Conservation (phyloP, 2,329 filamentous ascomycete genomes). For the Aureobasidium namibiae region DNA sequence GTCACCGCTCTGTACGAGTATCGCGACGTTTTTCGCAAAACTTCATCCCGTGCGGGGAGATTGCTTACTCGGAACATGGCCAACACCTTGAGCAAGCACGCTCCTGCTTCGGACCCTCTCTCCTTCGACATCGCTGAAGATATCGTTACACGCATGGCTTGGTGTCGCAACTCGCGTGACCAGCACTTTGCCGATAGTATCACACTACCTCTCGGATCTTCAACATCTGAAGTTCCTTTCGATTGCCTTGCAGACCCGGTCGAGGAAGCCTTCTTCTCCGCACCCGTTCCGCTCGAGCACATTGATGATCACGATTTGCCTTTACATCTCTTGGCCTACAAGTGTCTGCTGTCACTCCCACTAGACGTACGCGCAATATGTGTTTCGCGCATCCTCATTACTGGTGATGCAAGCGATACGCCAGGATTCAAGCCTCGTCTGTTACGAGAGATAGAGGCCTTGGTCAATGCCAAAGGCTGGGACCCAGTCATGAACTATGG, state of each 20-base stretch:
- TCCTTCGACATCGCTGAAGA: conserved; percentile 76
- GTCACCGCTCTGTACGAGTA: conserved; percentile 87
- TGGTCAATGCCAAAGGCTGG: conserved; percentile 68
- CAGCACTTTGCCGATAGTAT: conserved; percentile 31
- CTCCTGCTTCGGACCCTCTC: conserved; percentile 22
- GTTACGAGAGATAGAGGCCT: conserved; percentile 60
- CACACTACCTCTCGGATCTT: conserved; percentile 30
- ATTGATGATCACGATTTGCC: conserved; percentile 85
- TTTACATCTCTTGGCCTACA: conserved; percentile 67
- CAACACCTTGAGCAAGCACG: conserved; percentile 45
- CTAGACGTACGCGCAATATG: conserved; percentile 76
- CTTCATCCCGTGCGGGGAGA: conserved; percentile 68
- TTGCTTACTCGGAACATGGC: conserved; percentile 51
- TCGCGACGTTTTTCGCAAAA: conserved; percentile 63
- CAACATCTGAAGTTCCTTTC: conserved; percentile 58
- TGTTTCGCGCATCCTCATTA: conserved; percentile 82
- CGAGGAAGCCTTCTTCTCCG: conserved; percentile 65
- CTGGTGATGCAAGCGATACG: conserved; percentile 70
- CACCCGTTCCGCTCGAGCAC: conserved; percentile 42
- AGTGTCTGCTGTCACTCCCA: conserved; percentile 64
- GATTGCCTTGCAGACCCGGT: conserved; percentile 63
- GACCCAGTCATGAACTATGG: conserved; percentile 64
- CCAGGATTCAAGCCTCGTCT: conserved; percentile 72
- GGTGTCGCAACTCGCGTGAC: conserved; percentile 48
- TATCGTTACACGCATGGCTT: conserved; percentile 63